Conservation (phyloP, 352 stramenopile species). For the Phytophthora multivora region DNA sequence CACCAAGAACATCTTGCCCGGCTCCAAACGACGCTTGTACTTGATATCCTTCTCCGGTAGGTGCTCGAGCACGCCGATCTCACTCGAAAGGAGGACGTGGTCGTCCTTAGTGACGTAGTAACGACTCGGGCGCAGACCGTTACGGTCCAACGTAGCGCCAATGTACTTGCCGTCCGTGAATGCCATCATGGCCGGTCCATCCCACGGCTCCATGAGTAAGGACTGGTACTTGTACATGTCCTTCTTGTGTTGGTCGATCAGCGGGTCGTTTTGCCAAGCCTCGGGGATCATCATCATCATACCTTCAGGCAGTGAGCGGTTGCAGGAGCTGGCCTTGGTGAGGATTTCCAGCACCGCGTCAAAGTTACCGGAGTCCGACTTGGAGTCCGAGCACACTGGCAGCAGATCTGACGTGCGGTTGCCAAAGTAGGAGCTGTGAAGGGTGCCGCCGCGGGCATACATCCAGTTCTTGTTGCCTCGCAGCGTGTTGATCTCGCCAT, state of each 20-base stretch:
- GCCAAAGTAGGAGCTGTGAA: conserved; percentile 92
- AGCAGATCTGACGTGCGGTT: conserved; percentile 92
- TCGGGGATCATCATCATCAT: conserved; percentile 99
- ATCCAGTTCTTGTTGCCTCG: conserved; percentile 98
- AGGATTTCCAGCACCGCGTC: conserved; percentile 95
- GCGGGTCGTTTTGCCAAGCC: conserved; percentile 95
- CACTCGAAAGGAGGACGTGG: conserved; percentile 94
- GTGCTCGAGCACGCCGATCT: conserved; percentile 95
- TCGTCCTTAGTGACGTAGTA: conserved; percentile 98
- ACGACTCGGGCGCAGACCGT: conserved; percentile 94
- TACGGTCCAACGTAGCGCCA: conserved; percentile 96
- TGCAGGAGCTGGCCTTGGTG: conserved; percentile 89
- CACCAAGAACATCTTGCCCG: conserved; percentile 98
- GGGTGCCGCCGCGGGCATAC: conserved; percentile 90
- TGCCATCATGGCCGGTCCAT: conserved; percentile 97
- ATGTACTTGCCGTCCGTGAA: conserved; percentile 97
- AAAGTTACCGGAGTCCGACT: conserved; percentile 97
- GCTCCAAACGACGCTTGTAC: conserved; percentile 94
- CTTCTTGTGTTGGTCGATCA: conserved; percentile 92
- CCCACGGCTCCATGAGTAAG: conserved; percentile 97
- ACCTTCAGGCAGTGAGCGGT: conserved; percentile 92
- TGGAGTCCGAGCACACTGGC: conserved; percentile 93
- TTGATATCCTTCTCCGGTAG: conserved; percentile 92
- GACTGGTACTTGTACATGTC: conserved; percentile 99
- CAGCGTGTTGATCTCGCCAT: conserved; percentile 98